Base-by-base conservation (phyloP, 495 filamentous ascomycete species). In the Xylaria curta region DNA sequence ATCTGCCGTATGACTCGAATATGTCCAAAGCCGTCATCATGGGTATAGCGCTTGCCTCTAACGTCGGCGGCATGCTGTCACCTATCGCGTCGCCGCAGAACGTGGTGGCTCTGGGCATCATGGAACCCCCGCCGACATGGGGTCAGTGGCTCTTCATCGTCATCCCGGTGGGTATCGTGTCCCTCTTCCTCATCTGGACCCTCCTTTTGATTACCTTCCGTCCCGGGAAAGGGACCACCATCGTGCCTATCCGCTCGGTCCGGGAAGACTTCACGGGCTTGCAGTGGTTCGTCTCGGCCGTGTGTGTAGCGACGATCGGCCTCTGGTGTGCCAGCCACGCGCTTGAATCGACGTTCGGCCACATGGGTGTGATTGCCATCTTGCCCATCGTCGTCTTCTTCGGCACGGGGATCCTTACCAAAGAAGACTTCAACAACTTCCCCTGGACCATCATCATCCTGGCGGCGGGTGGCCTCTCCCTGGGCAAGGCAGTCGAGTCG, bases 351-450 rank as follows among this genome's bases (percentile, higher is more conserved):
- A 80, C 94, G 12, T 97, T 99, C 74, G 96, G 96, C 40, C 94
- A 99, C 78, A 99, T 99, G 96, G 96, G 96, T 60, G 94, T 99
- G 67, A 92, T 99, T 58, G 96, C 96, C 66, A 97, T 99, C 79
- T 93, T 99, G 71, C 96, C 96, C 9, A 90, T 99, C 51, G 92
- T 96, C 47, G 83, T 97, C 44, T 99, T 99, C 87, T 99, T 98
- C 77, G 96, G 96, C 67, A 93, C 94, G 13, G 96, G 96, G 47
- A 97, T 99, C 78, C 88, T 99, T 15, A 99, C 95, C 36, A 99
- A 99, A 80, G 96, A 98, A 82, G 96, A 99, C 80, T 99, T 99
- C 78, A 99, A 99, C 85, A 99, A 99, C 78, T 99, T 99, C 82
- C 91, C 98, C 42, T 99, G 96, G 96, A 99, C 96, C 33, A 98